Evolutionary conservation across 371 early-diverging fungal genomes (phyloP).

Genomic region (Chytridium lagenaria): DNA sequence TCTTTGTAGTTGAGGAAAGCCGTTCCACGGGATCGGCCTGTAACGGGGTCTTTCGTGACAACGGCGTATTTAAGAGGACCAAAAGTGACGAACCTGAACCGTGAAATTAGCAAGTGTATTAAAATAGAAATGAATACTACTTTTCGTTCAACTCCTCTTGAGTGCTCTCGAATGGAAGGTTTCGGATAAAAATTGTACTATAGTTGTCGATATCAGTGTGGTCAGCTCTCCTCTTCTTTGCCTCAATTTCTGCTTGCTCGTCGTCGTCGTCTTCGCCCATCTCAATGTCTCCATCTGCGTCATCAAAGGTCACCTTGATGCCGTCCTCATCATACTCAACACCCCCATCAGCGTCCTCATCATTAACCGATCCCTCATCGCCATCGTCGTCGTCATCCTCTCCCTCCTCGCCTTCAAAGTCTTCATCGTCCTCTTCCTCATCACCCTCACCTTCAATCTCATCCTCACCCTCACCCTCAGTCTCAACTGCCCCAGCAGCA

Average conservation of each 20-base stretch:
- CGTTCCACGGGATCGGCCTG: conserved; percentile 86
- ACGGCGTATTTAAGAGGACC: conserved; percentile 84
- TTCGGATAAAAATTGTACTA: conserved; percentile 90
- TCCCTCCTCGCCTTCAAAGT: conserved; percentile 3
- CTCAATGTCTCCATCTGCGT: conserved; percentile 25
- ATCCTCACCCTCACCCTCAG: conserved; percentile 32
- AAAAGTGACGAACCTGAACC: conserved; percentile 56
- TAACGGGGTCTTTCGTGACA: conserved; percentile 80
- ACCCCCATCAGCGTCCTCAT: conserved; percentile 29
- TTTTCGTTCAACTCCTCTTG: conserved; percentile 78
- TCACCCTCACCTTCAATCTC: conserved; percentile 27
- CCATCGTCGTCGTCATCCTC: conserved; percentile 3
- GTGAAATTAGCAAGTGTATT: background rate
- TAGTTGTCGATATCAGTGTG: background rate
- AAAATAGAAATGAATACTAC: conserved; percentile 35
- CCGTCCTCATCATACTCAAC: conserved; percentile 30
- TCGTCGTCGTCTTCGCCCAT: conserved; percentile 43
- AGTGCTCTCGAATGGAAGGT: conserved; percentile 86
- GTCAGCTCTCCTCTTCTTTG: conserved; percentile 34
- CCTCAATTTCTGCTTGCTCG: conserved; percentile 39
- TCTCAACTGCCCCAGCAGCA: conserved; percentile 13
- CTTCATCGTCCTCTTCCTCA: conserved; percentile 50
- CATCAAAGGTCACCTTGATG: conserved; percentile 21
- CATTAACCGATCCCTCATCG: conserved; percentile 52
- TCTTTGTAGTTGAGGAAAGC: conserved; percentile 89